Conservation (phyloP, 345 rosid species). For the Hevea brasiliensis region DNA sequence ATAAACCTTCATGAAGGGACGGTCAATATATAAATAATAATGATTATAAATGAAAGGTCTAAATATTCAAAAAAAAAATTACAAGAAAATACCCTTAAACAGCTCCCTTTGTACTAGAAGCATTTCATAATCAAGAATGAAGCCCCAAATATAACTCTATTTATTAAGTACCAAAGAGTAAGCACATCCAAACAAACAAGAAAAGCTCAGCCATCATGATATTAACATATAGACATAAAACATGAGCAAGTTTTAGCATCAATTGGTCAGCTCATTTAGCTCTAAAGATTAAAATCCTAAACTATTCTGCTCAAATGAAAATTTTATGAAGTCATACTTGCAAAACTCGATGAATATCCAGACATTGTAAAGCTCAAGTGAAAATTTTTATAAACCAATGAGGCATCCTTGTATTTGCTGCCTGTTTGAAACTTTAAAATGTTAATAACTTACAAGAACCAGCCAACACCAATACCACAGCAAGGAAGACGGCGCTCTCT, state of each 20-base stretch:
- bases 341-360: background rate
- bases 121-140: background rate
- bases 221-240: background rate
- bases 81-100: background rate
- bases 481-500: slow-evolving; percentile 74
- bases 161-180: background rate
- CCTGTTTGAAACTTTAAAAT: background rate
- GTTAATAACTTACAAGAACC: slow-evolving; percentile 69
- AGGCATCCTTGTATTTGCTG: background rate
- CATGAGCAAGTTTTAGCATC: background rate
- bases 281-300: no score
- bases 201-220: background rate
- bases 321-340: background rate
- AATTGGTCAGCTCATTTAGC: background rate
- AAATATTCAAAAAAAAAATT: background rate
- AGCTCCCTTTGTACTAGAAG: background rate
- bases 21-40: slow-evolving; percentile 15
- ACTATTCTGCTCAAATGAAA: no score
- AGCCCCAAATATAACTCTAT: background rate
- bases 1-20: slow-evolving; percentile 59
- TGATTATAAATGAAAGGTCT: background rate
- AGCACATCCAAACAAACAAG: background rate
- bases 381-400: background rate
- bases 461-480: slow-evolving; percentile 85
- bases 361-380: background rate